phyloP scores from a whole-genome alignment of 176 grass and related monocot species.

The Alopecurus myosuroides region DNA sequence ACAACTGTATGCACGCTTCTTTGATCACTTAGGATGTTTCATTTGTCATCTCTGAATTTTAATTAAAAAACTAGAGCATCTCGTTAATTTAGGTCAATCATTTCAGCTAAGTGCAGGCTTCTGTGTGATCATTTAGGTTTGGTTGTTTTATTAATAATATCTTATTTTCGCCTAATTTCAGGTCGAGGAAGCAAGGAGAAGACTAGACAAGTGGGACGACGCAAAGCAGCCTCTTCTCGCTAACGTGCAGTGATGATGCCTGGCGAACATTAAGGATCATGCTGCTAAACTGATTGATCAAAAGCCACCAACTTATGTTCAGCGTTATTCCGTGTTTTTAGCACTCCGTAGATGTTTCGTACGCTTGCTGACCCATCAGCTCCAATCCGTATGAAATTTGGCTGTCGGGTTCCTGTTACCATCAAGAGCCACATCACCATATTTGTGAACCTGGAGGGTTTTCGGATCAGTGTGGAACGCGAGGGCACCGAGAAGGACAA shows the following conservation, averaged over 20 bases:
- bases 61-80: background rate
- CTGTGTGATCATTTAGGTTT: background rate
- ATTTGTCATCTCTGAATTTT: background rate
- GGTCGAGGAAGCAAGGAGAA: constrained; percentile 58
- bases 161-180: background rate
- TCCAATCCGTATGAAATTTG: no score
- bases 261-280: constrained; percentile 1
- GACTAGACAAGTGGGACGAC: constrained; percentile 66
- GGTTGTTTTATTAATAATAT: background rate
- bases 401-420: no score
- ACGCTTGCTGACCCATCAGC: no score
- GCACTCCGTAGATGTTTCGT: no score
- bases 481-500: no score
- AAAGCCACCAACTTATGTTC: background rate
- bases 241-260: constrained; percentile 25
- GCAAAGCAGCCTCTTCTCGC: constrained; percentile 46
- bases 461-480: no score
- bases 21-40: background rate
- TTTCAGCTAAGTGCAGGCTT: background rate
- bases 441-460: no score
- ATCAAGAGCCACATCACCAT: no score
- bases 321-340: no score
- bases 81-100: background rate
- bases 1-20: background rate
- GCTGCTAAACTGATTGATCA: background rate